Percentiles rank a stretch among this genome's conserved stretches.
These are phyloP conservation scores for Hypoxylon sp. DNA, from an alignment of 2,329 filamentous ascomycete species.

Conservation along the genomic window DNA sequence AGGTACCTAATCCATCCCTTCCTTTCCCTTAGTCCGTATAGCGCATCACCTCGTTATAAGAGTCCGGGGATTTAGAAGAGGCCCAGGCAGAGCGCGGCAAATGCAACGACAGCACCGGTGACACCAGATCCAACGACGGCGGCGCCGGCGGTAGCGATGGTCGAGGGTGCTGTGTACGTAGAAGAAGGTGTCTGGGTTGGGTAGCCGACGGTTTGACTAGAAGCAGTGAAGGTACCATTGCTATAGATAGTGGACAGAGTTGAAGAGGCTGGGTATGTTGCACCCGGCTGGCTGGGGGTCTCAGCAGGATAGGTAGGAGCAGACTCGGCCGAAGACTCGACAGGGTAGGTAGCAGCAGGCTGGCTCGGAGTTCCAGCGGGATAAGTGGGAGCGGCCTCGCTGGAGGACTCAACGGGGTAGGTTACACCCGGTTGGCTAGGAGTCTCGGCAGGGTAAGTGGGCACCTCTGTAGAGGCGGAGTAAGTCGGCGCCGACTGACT, in stretches of 20 bases:
- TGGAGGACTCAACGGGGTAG: conserved; percentile 7
- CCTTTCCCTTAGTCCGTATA: not conserved
- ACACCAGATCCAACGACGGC: conserved; percentile 43
- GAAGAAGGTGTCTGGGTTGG: conserved; percentile 28
- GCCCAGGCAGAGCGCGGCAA: conserved; percentile 47
- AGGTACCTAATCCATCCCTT: conserved; percentile 1
- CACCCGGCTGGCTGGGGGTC: conserved; percentile 22
- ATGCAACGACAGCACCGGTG: conserved; percentile 44
- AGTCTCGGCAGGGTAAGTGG: conserved; percentile 31
- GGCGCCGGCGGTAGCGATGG: conserved; percentile 46
- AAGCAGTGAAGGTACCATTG: conserved; percentile 69
- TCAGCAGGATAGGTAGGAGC: conserved; percentile 29
- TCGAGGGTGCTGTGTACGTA: conserved; percentile 25
- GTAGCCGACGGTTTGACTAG: conserved; percentile 62
- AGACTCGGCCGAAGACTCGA: conserved; percentile 13
- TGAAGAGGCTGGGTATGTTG: conserved; percentile 6
- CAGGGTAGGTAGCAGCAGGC: conserved; percentile 21
- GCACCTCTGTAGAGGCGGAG: not conserved
- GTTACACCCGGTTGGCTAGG: conserved; percentile 19
- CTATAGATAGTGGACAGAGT: conserved; percentile 40
- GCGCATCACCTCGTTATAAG: conserved; percentile 29
- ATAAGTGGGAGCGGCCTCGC: conserved; percentile 14
- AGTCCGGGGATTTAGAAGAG: conserved; percentile 39
- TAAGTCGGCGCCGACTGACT: not conserved
- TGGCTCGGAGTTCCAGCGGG: conserved; percentile 19